Evolutionary conservation across 768 basidiomycete species (phyloP).

Genomic region (Boletus huronensis): DNA sequence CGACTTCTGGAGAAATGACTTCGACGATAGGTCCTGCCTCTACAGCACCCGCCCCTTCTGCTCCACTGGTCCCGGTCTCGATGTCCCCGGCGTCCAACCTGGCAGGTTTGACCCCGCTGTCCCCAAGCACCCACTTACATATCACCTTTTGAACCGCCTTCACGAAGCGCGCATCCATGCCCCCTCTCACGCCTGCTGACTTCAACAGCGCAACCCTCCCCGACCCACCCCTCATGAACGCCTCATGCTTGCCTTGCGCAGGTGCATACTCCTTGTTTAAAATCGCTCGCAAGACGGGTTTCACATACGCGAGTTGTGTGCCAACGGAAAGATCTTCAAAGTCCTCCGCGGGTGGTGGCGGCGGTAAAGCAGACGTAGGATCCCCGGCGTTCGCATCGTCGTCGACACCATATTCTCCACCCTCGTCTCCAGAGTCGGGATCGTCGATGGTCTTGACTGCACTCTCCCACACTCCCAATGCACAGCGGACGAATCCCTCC

Average conservation of each 20-base stretch:
- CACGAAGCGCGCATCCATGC: conserved; percentile 37
- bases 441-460: conserved; percentile 29
- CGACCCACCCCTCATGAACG: conserved; percentile 58
- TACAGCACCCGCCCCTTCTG: not conserved
- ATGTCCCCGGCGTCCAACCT: conserved; percentile 1
- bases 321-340: conserved; percentile 50
- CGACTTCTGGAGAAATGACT: not conserved
- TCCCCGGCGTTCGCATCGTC: conserved; percentile 33
- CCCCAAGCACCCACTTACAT: conserved; percentile 27
- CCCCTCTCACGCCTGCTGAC: conserved; percentile 36
- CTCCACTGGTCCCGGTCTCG: not conserved
- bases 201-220: conserved; percentile 36
- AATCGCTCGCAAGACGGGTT: conserved; percentile 58
- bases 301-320: conserved; percentile 63
- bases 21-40: not conserved
- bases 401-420: conserved; percentile 27
- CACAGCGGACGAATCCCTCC: conserved; percentile 60
- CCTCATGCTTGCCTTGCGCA: conserved; percentile 43
- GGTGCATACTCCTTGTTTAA: conserved; percentile 56
- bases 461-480: conserved; percentile 57
- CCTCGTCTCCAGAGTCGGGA: conserved; percentile 29
- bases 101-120: conserved; percentile 10
- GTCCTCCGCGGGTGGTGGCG: conserved; percentile 42
- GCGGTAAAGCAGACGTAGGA: conserved; percentile 21
- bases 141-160: conserved; percentile 34